phyloP scores from a whole-genome alignment of 179 eudicot genomes.

The Patellifolia procumbens region DNA sequence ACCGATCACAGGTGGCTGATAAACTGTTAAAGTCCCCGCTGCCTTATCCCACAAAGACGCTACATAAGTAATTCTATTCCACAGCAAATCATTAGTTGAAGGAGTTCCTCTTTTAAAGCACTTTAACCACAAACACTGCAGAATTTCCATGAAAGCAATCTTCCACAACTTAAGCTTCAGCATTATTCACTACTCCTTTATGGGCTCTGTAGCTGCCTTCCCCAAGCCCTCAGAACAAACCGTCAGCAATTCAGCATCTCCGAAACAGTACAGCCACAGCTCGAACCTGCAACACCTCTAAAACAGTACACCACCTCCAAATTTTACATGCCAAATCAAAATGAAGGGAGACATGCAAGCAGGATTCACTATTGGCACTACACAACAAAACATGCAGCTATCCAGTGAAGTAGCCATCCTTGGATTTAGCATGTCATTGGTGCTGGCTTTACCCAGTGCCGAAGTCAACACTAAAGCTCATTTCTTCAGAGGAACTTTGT shows the following conservation, averaged over 20 bases:
- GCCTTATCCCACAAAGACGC: neutral
- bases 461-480: neutral
- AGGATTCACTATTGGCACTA: neutral
- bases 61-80: neutral
- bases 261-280: neutral
- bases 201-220: no score
- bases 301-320: neutral
- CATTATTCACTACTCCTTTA: no score
- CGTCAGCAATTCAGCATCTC: neutral
- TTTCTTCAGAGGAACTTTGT: neutral
- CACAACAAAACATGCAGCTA: no score
- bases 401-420: no score
- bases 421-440: neutral
- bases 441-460: neutral
- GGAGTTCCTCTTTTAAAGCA: neutral
- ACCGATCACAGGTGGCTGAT: no score
- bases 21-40: no score
- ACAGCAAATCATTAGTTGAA: neutral
- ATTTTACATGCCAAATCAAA: neutral
- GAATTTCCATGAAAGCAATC: neutral
- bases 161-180: no score
- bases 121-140: neutral
- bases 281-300: neutral
- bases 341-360: neutral
- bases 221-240: neutral